A percentile compares a stretch with the other conserved stretches of the same genome.
Evolutionary conservation across 2,329 filamentous ascomycete genomes (phyloP).

Genomic region (Didymellaceae sp.): DNA sequence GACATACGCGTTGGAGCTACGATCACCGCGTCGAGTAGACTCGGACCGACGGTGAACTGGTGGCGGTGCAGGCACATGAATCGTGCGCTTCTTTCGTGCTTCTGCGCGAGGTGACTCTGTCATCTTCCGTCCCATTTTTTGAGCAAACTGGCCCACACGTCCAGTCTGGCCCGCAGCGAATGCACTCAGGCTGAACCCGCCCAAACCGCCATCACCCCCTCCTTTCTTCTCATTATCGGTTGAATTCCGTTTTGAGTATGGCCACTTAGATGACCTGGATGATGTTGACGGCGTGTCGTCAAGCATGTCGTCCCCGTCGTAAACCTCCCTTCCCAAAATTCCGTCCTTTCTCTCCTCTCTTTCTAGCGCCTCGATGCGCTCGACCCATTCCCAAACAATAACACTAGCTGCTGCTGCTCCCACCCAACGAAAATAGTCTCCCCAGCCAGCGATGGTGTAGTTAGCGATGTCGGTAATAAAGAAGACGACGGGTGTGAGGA

Average conservation of each 20-base stretch:
- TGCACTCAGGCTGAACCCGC: slow-evolving; percentile 26
- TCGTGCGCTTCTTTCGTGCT: slow-evolving; percentile 40
- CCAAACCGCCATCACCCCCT: slow-evolving; percentile 28
- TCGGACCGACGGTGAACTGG: slow-evolving; percentile 38
- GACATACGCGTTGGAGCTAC: slow-evolving; percentile 37
- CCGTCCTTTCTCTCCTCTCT: slow-evolving; percentile 93
- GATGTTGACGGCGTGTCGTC: slow-evolving; percentile 66
- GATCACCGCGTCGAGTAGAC: slow-evolving; percentile 29
- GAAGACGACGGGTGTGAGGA: slow-evolving; percentile 88
- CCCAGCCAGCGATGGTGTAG: slow-evolving; percentile 86
- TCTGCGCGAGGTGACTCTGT: slow-evolving; percentile 36
- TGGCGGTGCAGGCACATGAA: slow-evolving; percentile 43
- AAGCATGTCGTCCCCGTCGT: slow-evolving; percentile 92
- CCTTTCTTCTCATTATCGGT: slow-evolving; percentile 36
- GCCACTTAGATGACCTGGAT: slow-evolving; percentile 59
- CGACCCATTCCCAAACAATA: slow-evolving; percentile 98
- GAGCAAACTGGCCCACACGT: slow-evolving; percentile 38
- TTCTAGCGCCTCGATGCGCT: slow-evolving; percentile 90
- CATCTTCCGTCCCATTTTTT: slow-evolving; percentile 37
- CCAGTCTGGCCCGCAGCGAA: slow-evolving; percentile 35
- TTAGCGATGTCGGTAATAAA: slow-evolving; percentile 91
- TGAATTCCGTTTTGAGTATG: slow-evolving; percentile 47
- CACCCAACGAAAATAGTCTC: slow-evolving; percentile 96
- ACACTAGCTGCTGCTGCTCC: slow-evolving; percentile 91
- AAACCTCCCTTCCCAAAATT: slow-evolving; percentile 87